phyloP scores from a whole-genome alignment of 2,329 filamentous ascomycete genomes.

The Acrodontium crateriforme region DNA sequence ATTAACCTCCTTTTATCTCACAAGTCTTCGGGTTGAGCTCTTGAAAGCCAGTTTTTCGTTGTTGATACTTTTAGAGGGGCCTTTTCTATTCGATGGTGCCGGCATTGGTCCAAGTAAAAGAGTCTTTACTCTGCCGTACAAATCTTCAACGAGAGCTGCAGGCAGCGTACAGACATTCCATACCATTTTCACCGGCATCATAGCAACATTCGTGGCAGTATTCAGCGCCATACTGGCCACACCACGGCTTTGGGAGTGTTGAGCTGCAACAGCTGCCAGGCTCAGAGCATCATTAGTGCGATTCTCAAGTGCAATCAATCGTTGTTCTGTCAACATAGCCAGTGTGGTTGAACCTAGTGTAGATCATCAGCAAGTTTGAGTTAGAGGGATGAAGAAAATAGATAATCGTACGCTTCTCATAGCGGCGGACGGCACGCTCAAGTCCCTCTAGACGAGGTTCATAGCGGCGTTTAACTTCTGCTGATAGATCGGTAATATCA shows the following conservation, averaged over 20 bases:
- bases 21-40: too few species aligned
- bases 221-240: constrained; percentile 10
- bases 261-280: constrained; percentile 62
- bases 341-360: constrained; percentile 59
- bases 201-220: constrained; percentile 5
- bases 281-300: constrained; percentile 64
- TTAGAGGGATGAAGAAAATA: too few species aligned
- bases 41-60: too few species aligned
- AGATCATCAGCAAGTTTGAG: too few species aligned
- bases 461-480: constrained; percentile 50
- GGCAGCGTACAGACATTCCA: constrained; percentile 3
- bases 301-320: constrained; percentile 57
- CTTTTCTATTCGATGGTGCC: background rate
- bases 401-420: constrained; percentile 96
- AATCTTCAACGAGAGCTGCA: constrained; percentile 11
- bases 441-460: constrained; percentile 76
- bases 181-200: constrained; percentile 2
- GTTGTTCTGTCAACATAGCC: constrained; percentile 60
- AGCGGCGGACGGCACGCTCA: constrained; percentile 74
- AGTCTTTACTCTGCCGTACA: constrained; percentile 12
- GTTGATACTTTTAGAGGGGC: too few species aligned
- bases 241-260: constrained; percentile 18
- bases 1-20: too few species aligned
- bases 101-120: constrained; percentile 10
- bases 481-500: constrained; percentile 19